phyloP scores from a whole-genome alignment of 495 filamentous ascomycete species.

The Aspergillus bertholletiae region DNA sequence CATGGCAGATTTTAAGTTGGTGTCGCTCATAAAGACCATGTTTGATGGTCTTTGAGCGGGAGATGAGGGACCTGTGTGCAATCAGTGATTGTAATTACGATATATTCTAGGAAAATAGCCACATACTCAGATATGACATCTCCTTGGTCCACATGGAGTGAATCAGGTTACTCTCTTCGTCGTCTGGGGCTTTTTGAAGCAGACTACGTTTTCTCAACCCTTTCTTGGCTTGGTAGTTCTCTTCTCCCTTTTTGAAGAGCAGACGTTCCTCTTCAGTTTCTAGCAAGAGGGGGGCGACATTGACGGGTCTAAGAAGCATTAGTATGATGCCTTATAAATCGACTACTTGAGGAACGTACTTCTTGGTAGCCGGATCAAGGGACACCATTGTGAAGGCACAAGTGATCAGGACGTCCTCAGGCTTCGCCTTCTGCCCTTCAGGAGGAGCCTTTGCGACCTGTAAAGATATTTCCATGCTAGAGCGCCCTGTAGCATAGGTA shows the following conservation, averaged over 20 bases:
- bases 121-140: constrained; percentile 57
- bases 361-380: constrained; percentile 69
- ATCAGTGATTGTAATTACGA: background rate
- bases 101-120: background rate
- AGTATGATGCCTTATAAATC: background rate
- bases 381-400: constrained; percentile 88
- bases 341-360: constrained; percentile 34
- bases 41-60: constrained; percentile 56
- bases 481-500: constrained; percentile 74
- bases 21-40: constrained; percentile 64
- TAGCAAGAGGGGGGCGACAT: constrained; percentile 55
- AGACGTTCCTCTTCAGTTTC: constrained; percentile 70
- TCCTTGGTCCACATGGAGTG: constrained; percentile 78
- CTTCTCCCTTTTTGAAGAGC: constrained; percentile 66
- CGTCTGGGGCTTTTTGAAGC: constrained; percentile 69
- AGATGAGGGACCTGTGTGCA: constrained; percentile 53
- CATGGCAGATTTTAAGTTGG: constrained; percentile 62
- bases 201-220: constrained; percentile 59
- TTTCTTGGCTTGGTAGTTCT: constrained; percentile 73
- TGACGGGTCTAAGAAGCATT: constrained; percentile 41
- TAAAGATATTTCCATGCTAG: constrained; percentile 76
- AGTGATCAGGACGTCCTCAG: constrained; percentile 70
- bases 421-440: constrained; percentile 53
- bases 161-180: constrained; percentile 72
- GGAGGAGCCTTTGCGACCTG: constrained; percentile 65